Conservation (phyloP, 306 rosid genomes). For the Leucaena leucocephala region DNA sequence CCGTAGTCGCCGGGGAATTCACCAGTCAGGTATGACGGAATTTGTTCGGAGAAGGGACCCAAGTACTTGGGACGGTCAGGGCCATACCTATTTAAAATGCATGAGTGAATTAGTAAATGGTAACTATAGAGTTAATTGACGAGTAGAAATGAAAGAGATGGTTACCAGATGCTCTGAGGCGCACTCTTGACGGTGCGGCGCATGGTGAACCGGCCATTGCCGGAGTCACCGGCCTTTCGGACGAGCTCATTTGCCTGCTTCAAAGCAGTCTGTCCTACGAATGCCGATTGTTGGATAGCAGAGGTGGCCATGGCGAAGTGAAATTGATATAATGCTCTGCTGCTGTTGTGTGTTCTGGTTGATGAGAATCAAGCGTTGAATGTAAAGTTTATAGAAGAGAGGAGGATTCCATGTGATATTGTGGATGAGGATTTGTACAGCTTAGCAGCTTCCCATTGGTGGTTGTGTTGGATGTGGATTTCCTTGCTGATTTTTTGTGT, state of each 20-base stretch:
- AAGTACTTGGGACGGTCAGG: constrained; percentile 95
- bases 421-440: constrained; percentile 84
- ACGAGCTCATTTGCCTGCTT: constrained; percentile 82
- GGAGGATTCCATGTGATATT: constrained; percentile 46
- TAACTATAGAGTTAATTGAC: no score
- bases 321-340: not conserved
- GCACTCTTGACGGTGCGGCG: constrained; percentile 79
- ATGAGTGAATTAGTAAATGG: no score
- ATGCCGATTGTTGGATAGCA: constrained; percentile 82
- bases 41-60: constrained; percentile 98
- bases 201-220: constrained; percentile 76
- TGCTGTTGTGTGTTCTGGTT: no score
- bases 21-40: constrained; percentile 89
- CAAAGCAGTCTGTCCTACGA: constrained; percentile 76
- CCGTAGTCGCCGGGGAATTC: constrained; percentile 97
- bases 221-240: constrained; percentile 59
- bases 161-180: constrained; percentile 80
- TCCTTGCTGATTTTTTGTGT: constrained; percentile 45
- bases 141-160: not conserved
- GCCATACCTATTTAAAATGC: constrained; percentile 67
- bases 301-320: constrained; percentile 69
- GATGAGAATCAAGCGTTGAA: constrained; percentile 12
- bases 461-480: constrained; percentile 53
- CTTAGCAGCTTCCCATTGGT: constrained; percentile 81
- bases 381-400: constrained; percentile 30